Conservation (phyloP, 441 rosid species). For the Dalechampia spathulata region DNA sequence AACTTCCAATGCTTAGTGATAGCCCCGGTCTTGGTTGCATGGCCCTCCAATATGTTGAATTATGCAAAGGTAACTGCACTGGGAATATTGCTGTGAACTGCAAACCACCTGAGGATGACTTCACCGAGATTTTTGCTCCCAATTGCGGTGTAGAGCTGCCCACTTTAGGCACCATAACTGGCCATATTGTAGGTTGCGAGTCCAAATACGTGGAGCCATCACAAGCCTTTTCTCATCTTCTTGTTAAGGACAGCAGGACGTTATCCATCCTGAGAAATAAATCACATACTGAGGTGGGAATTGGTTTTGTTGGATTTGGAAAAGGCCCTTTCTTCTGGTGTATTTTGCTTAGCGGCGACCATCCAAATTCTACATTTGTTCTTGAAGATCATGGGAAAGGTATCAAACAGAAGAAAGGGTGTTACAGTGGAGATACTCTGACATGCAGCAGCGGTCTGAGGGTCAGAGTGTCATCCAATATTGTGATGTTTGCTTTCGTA, state of each 20-base stretch:
- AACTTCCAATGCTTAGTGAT: constrained; percentile 44
- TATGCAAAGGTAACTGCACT: constrained; percentile 69
- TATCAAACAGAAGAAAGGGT: constrained; percentile 66
- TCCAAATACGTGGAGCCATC: constrained; percentile 49
- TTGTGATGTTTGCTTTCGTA: constrained; percentile 16
- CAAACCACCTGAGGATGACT: constrained; percentile 63
- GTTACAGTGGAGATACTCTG: constrained; percentile 64
- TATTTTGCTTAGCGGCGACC: constrained; percentile 50
- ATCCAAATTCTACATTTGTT: constrained; percentile 51
- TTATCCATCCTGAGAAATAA: constrained; percentile 49
- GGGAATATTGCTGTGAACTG: constrained; percentile 44
- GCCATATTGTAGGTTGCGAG: constrained; percentile 68
- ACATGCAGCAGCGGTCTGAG: constrained; percentile 50
- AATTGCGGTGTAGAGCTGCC: constrained; percentile 83
- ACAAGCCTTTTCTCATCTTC: constrained; percentile 50
- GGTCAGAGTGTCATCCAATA: constrained; percentile 17
- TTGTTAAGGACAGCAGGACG: constrained; percentile 43
- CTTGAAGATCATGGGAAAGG: constrained; percentile 74
- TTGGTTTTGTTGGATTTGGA: constrained; percentile 56
- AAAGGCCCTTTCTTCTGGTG: constrained; percentile 74
- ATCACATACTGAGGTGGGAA: constrained; percentile 62
- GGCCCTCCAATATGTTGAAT: constrained; percentile 67
- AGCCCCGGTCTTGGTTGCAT: constrained; percentile 94
- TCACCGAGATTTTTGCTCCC: constrained; percentile 73
- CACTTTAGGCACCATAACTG: constrained; percentile 60